A percentile compares a stretch with the other conserved stretches of the same genome.
phyloP scores from a whole-genome alignment of 2,329 filamentous ascomycete genomes.

The Arthrocladium fulminans region DNA sequence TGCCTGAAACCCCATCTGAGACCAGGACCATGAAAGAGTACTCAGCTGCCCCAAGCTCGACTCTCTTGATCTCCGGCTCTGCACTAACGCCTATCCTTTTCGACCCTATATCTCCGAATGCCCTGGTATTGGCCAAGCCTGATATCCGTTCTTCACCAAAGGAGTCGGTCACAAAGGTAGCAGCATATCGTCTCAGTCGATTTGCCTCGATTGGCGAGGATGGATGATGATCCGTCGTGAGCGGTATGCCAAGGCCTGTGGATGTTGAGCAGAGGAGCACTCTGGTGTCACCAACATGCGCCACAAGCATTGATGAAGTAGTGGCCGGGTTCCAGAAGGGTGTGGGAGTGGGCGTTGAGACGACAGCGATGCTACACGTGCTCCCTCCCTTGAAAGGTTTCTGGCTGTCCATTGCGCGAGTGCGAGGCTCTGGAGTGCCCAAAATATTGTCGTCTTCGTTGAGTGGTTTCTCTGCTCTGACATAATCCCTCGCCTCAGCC shows the following conservation, averaged over 20 bases:
- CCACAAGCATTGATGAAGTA: conserved; percentile 72
- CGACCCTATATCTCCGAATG: conserved; percentile 84
- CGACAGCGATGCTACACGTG: conserved; percentile 79
- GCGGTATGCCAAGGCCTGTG: conserved; percentile 67
- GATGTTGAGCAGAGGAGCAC: conserved; percentile 80
- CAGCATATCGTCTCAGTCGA: conserved; percentile 74
- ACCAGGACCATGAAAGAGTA: conserved; percentile 84
- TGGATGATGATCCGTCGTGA: conserved; percentile 89
- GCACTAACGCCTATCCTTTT: conserved; percentile 92
- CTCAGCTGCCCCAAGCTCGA: conserved; percentile 73
- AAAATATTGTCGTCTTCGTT: conserved; percentile 73
- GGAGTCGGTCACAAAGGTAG: conserved; percentile 83
- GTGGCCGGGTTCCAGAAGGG: conserved; percentile 93
- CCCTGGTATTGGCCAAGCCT: conserved; percentile 83
- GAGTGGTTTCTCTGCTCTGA: conserved; percentile 64
- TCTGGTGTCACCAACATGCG: conserved; percentile 88
- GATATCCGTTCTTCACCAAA: conserved; percentile 96
- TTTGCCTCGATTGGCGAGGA: conserved; percentile 75
- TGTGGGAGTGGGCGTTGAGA: conserved; percentile 81
- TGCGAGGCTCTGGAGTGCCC: conserved; percentile 31
- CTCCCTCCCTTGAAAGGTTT: conserved; percentile 82
- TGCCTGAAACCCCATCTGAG: conserved; percentile 80
- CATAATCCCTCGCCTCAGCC: conserved; percentile 53
- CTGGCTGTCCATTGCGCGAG: background rate
- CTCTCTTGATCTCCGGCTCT: conserved; percentile 75